Conservation (phyloP, 106 monocot genomes). For the Dendrobium nobile region DNA sequence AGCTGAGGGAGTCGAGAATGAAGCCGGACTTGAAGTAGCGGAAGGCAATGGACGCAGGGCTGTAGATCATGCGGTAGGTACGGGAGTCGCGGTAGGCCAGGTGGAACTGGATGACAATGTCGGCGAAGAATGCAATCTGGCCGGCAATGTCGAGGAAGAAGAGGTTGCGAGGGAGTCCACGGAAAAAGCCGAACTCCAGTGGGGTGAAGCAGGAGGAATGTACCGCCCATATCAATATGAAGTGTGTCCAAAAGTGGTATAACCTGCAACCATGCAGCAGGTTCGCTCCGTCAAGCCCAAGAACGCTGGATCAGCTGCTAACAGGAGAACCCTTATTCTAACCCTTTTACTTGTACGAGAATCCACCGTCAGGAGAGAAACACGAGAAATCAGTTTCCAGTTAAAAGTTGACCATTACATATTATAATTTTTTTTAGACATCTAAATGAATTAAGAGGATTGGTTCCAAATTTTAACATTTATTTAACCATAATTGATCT, state of each 20-base stretch:
- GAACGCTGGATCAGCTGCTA: too few relatives aligned
- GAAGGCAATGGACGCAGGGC: slow-evolving; percentile 51
- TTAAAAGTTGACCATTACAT: too few relatives aligned
- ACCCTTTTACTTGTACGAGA: too few relatives aligned
- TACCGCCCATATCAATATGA: slow-evolving; percentile 74
- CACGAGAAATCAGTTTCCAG: too few relatives aligned
- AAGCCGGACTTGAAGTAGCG: slow-evolving; percentile 75
- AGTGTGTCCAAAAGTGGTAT: slow-evolving; percentile 51
- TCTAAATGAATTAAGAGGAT: too few relatives aligned
- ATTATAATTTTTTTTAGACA: too few relatives aligned
- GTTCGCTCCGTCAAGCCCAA: too few relatives aligned
- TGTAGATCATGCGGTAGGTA: slow-evolving; percentile 67
- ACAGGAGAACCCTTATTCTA: too few relatives aligned
- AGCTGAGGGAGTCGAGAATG: slow-evolving; percentile 49
- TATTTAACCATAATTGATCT: too few relatives aligned
- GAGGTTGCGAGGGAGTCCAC: slow-evolving; percentile 69
- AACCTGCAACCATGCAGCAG: slow-evolving; percentile 25
- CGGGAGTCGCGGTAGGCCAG: slow-evolving; percentile 66
- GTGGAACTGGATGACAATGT: slow-evolving; percentile 55
- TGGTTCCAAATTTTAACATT: too few relatives aligned
- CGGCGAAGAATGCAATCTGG: slow-evolving; percentile 67
- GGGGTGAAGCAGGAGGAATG: slow-evolving; percentile 96
- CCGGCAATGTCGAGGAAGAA: slow-evolving; percentile 64
- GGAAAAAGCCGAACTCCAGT: slow-evolving; percentile 92
- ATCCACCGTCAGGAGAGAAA: too few relatives aligned